Evolutionary conservation across 2,329 filamentous ascomycete genomes (phyloP), one percentile per base, ranked within the genome.

Genomic region (Alternaria infectoria): DNA sequence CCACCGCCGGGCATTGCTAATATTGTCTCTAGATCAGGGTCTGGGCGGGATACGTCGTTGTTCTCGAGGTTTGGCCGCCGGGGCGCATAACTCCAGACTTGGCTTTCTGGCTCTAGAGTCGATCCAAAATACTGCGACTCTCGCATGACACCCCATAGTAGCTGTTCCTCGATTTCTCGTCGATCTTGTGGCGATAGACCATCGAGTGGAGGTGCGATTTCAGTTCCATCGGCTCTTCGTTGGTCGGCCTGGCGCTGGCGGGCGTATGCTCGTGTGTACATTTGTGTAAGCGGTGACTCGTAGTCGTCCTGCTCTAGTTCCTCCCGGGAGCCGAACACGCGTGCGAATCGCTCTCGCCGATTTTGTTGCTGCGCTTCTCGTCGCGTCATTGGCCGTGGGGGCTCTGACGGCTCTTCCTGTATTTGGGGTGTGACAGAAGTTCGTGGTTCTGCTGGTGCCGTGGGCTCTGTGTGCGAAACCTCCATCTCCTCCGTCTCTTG

Each of bases 231-330:
- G 23, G 72, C 71, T 36, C 76, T 69, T 19, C 69, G 65, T 43
- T 74, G 76, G 62, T 84, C 83, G 1, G 82, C 82, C 54, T 76
- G 78, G 30, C 77, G 76, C 66, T 83, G 83, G 7, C 82, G 76
- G 17, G 80, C 80, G 61, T 74, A 77, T 2, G 83, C 83, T 52
- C 83, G 70, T 17, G 74, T 79, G 69, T 83, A 85, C 81, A 85
- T 82, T 62, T 78, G 77, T 17, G 81, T 79, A 12, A 85, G 81
- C 0, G 83, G 83, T n/a, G 81, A 83, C 59, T 83, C 79, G 65
- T 85, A 85, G 30, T 82, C 79, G 4, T 83, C 82, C 4, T 77
- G 79, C n/a, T 81, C 73, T 55, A 85, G 76, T 11, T 85, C 82
- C 64, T 85, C 83, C 11, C 82, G 72, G 0, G 80, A 81, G 13